Evolutionary conservation across 2,329 filamentous ascomycete species (phyloP).

Genomic region (Mycogone perniciosa): DNA sequence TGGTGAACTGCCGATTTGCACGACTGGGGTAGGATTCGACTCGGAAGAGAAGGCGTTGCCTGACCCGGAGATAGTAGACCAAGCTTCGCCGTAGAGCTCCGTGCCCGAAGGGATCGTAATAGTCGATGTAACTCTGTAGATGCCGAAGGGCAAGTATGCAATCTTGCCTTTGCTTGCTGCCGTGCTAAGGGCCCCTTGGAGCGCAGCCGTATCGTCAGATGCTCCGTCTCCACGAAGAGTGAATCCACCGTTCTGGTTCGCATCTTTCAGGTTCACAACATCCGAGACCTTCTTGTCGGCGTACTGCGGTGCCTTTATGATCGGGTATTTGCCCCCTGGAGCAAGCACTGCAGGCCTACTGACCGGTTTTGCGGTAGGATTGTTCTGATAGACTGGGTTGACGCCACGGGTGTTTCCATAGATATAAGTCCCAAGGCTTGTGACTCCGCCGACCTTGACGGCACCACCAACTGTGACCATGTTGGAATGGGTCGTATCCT

Average conservation of each 20-base stretch:
- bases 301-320: conserved; percentile 9
- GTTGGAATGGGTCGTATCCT: conserved; percentile 14
- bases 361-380: conserved; percentile 1
- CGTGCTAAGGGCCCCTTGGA: conserved; percentile 49
- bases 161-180: conserved; percentile 44
- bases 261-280: conserved; percentile 10
- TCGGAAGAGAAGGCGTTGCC: conserved; percentile 6
- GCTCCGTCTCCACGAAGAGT: conserved; percentile 42
- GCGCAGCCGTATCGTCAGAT: conserved; percentile 53
- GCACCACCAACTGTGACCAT: conserved; percentile 12
- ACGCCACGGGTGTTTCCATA: conserved; percentile 7
- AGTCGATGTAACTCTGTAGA: conserved; percentile 46
- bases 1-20: conserved; percentile 8
- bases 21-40: conserved; percentile 8
- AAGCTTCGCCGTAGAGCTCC: conserved; percentile 8
- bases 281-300: background rate
- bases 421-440: conserved; percentile 11
- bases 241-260: conserved; percentile 8
- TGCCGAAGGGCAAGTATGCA: conserved; percentile 51
- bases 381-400: conserved; percentile 6
- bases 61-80: conserved; percentile 12
- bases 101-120: conserved; percentile 38
- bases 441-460: conserved; percentile 9
- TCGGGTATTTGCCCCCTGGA: conserved; percentile 7
- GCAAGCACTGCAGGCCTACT: conserved; percentile 11